A percentile compares a stretch with the other conserved stretches of the same genome.
Evolutionary conservation across 768 basidiomycete genomes (phyloP).

Genomic region (Mycena belliarum): DNA sequence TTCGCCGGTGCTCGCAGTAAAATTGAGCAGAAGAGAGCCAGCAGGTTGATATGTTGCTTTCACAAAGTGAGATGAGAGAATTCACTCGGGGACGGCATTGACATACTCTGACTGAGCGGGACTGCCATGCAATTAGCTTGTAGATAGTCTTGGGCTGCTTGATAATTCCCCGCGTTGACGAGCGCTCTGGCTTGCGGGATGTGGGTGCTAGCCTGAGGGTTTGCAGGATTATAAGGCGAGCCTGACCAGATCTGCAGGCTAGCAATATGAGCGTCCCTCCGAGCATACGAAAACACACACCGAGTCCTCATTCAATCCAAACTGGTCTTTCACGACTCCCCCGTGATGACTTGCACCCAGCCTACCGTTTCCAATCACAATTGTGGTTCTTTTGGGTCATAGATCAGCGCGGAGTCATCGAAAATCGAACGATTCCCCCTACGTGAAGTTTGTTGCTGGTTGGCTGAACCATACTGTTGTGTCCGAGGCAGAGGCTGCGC

Average conservation of each 20-base stretch:
- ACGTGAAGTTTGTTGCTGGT: constrained; percentile 9
- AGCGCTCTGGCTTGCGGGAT: constrained; percentile 2
- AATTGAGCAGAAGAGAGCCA: constrained; percentile 8
- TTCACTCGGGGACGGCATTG: background rate
- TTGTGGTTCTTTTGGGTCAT: background rate
- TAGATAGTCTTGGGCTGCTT: constrained; percentile 10
- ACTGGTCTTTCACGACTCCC: constrained; percentile 1
- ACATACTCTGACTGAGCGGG: constrained; percentile 2
- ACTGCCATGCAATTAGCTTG: constrained; percentile 4
- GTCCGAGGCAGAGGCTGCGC: background rate
- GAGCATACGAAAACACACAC: background rate
- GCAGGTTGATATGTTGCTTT: constrained; percentile 6
- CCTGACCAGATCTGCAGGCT: constrained; percentile 6
- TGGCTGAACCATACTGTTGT: constrained; percentile 9
- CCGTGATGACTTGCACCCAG: constrained; percentile 10
- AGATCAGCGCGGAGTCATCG: background rate
- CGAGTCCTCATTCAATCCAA: constrained; percentile 9
- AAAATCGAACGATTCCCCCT: background rate
- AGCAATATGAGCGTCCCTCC: background rate
- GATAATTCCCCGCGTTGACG: constrained; percentile 3
- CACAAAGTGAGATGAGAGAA: background rate
- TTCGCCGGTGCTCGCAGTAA: background rate
- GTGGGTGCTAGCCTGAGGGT: background rate
- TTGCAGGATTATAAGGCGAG: constrained; percentile 10
- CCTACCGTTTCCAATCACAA: constrained; percentile 8